Conservation (phyloP, 352 stramenopile genomes). For the Phytophthora nicotianae region DNA sequence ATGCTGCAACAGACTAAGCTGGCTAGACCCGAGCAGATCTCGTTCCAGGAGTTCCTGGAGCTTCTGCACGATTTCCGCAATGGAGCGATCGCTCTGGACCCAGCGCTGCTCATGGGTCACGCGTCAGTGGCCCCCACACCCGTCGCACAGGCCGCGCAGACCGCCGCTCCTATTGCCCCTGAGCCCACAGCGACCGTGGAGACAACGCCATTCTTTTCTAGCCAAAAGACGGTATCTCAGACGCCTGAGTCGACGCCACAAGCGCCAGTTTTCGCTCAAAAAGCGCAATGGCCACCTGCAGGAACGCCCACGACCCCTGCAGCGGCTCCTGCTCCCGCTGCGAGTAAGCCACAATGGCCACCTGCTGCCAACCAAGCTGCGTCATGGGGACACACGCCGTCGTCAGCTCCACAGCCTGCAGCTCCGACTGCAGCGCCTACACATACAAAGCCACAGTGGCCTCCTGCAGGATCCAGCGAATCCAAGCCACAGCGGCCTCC, state of each 20-base stretch:
- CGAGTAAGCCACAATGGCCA: conserved; percentile 37
- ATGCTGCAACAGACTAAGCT: conserved; percentile 74
- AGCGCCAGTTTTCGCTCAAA: conserved; percentile 46
- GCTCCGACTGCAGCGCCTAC: conserved; percentile 23
- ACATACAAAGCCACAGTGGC: conserved; percentile 47
- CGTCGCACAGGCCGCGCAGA: background rate
- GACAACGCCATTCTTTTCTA: conserved; percentile 29
- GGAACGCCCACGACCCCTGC: conserved; percentile 7
- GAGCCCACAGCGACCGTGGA: conserved; percentile 16
- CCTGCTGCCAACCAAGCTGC: conserved; percentile 22
- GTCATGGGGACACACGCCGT: conserved; percentile 27
- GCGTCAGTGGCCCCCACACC: conserved; percentile 38
- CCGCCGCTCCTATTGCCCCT: background rate
- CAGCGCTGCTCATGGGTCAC: conserved; percentile 48
- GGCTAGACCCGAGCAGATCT: conserved; percentile 49
- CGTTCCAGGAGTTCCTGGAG: conserved; percentile 85
- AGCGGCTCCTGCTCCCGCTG: conserved; percentile 15
- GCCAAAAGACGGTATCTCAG: conserved; percentile 22
- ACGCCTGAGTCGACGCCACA: conserved; percentile 21
- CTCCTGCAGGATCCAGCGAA: conserved; percentile 38
- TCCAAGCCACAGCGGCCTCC: conserved; percentile 55
- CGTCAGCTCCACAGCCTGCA: conserved; percentile 39
- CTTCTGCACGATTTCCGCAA: conserved; percentile 78
- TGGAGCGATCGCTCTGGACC: conserved; percentile 61
- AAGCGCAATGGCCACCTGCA: conserved; percentile 58